Conservation (phyloP, 306 rosid species). For the Acacia acuminata region DNA sequence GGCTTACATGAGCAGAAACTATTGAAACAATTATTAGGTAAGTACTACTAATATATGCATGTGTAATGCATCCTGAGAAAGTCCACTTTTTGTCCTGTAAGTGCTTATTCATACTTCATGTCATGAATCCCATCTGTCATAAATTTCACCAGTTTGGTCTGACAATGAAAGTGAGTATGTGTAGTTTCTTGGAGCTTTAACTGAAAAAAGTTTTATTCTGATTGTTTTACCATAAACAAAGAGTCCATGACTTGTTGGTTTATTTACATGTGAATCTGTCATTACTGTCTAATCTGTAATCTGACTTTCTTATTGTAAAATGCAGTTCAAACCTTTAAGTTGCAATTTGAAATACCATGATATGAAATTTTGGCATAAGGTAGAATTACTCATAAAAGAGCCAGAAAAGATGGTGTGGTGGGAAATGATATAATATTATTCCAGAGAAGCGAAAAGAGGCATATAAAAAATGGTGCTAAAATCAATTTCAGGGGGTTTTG, state of each 20-base stretch:
- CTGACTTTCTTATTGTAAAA: neutral
- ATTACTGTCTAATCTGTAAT: neutral
- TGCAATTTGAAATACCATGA: conserved; percentile 18
- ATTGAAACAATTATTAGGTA: conserved; percentile 48
- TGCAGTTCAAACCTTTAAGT: conserved; percentile 10
- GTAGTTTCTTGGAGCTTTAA: neutral
- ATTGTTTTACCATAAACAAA: neutral
- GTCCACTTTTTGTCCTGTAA: conserved; percentile 24
- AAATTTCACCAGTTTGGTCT: neutral
- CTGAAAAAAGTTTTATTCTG: neutral
- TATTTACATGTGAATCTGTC: neutral
- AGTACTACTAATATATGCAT: conserved; percentile 45
- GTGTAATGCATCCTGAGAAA: conserved; percentile 32
- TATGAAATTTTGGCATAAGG: conserved; percentile 33
- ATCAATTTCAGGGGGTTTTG: conserved; percentile 44
- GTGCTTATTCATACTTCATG: conserved; percentile 22
- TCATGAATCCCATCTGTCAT: conserved; percentile 17
- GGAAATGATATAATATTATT: conserved; percentile 16
- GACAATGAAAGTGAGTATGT: neutral
- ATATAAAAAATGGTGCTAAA: conserved; percentile 24
- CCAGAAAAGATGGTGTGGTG: conserved; percentile 15
- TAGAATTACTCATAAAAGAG: conserved; percentile 17
- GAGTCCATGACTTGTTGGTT: conserved; percentile 3
- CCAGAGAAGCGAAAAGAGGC: neutral
- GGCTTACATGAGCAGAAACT: conserved; percentile 53